phyloP scores from a whole-genome alignment of 768 basidiomycete genomes.

The Tulasnella sp. region DNA sequence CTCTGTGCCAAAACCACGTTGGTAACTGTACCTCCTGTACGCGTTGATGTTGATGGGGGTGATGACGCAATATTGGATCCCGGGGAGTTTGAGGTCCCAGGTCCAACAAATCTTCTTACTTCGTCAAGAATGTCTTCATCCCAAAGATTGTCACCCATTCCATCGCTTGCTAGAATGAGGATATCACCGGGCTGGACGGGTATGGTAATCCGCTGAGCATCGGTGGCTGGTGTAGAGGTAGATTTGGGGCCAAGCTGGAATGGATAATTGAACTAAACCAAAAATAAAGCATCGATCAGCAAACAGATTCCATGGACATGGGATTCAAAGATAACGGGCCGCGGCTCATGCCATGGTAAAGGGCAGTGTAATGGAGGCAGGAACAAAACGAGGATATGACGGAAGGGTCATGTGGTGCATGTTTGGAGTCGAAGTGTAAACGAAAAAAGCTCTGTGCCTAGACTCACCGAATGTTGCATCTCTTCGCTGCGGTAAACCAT shows the following conservation, averaged over 20 bases:
- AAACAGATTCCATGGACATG: neutral
- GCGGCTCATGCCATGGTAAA: no score
- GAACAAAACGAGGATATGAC: no score
- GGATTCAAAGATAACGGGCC: neutral
- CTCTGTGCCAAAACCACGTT: slow-evolving; percentile 18
- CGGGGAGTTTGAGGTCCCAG: slow-evolving; percentile 27
- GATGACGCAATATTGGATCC: slow-evolving; percentile 12
- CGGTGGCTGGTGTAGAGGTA: slow-evolving; percentile 42
- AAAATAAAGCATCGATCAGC: slow-evolving; percentile 24
- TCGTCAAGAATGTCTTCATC: slow-evolving; percentile 80
- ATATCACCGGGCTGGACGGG: slow-evolving; percentile 62
- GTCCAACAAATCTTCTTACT: slow-evolving; percentile 39
- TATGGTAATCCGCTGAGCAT: slow-evolving; percentile 56
- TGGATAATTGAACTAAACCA: slow-evolving; percentile 44
- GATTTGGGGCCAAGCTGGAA: slow-evolving; percentile 50
- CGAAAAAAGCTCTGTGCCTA: neutral
- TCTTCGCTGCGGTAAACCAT: slow-evolving; percentile 81
- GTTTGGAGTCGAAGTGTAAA: neutral
- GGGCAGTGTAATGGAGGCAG: no score
- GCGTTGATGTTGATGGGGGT: slow-evolving; percentile 6
- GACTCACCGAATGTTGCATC: slow-evolving; percentile 76
- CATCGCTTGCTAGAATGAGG: slow-evolving; percentile 69
- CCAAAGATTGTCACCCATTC: slow-evolving; percentile 78
- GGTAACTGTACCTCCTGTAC: slow-evolving; percentile 31
- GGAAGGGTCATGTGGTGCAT: slow-evolving; percentile 37